phyloP scores from a whole-genome alignment of 768 basidiomycete genomes.

The Paxillus involutus region DNA sequence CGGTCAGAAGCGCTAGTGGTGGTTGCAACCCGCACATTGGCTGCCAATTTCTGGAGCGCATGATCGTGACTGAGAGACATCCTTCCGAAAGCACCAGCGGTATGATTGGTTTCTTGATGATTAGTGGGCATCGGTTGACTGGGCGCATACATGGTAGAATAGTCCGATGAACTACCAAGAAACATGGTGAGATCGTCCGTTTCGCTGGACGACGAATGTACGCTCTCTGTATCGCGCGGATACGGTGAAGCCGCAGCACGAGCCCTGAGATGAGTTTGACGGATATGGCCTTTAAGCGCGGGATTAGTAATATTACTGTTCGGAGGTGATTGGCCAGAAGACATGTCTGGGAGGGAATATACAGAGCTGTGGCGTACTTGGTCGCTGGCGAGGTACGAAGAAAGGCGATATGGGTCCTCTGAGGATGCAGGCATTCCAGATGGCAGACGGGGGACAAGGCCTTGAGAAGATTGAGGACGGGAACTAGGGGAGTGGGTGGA shows the following conservation, averaged over 20 bases:
- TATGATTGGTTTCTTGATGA: slow-evolving; percentile 50
- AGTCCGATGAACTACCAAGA: slow-evolving; percentile 59
- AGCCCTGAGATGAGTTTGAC: slow-evolving; percentile 75
- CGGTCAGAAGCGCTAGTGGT: slow-evolving; percentile 90
- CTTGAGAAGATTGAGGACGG: slow-evolving; percentile 78
- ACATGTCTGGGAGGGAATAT: slow-evolving; percentile 44
- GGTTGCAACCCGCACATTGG: slow-evolving; percentile 83
- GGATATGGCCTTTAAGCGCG: slow-evolving; percentile 74
- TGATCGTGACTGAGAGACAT: slow-evolving; percentile 79
- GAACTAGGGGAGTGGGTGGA: slow-evolving; percentile 73
- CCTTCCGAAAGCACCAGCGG: slow-evolving; percentile 73
- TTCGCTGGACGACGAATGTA: slow-evolving; percentile 86
- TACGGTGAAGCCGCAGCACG: slow-evolving; percentile 83
- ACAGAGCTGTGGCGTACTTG: slow-evolving; percentile 45
- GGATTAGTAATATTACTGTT: slow-evolving; percentile 74
- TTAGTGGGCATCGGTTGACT: slow-evolving; percentile 39
- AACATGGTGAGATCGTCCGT: slow-evolving; percentile 87
- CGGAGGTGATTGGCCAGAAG: slow-evolving; percentile 66
- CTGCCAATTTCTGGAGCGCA: slow-evolving; percentile 81
- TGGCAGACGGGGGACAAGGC: slow-evolving; percentile 54
- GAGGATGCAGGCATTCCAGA: slow-evolving; percentile 47
- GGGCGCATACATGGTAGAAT: slow-evolving; percentile 63
- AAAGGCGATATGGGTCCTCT: slow-evolving; percentile 73
- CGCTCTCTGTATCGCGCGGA: slow-evolving; percentile 81
- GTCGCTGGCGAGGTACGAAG: slow-evolving; percentile 52